phyloP scores from a whole-genome alignment of 352 stramenopile species.

The Thalassiosira hispida region DNA sequence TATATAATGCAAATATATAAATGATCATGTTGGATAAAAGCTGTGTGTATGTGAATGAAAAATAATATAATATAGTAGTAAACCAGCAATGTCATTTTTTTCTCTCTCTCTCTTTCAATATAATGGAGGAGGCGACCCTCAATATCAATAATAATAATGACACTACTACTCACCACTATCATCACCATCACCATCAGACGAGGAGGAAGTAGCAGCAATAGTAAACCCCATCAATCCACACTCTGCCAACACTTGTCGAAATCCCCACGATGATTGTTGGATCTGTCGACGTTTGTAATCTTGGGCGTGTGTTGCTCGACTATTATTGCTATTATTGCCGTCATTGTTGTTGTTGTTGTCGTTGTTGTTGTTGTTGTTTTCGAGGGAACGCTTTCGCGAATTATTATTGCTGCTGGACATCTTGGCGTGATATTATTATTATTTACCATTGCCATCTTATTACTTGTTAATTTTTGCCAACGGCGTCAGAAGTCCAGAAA shows the following conservation, averaged over 20 bases:
- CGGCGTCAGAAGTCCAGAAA: too few relatives aligned
- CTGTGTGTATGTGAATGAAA: too few relatives aligned
- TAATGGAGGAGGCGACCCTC: too few relatives aligned
- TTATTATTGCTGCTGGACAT: conserved; percentile 12
- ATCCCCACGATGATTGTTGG: conserved; percentile 41
- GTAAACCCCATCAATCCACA: conserved; percentile 39
- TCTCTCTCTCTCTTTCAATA: too few relatives aligned
- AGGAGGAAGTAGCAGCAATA: not conserved
- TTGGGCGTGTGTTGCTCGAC: conserved; percentile 10
- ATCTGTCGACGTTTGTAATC: conserved; percentile 47
- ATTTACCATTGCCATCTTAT: too few relatives aligned
- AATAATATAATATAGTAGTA: too few relatives aligned
- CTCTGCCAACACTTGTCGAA: conserved; percentile 48
- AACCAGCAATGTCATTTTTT: too few relatives aligned
- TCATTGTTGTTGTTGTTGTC: not conserved
- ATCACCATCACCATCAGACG: not conserved
- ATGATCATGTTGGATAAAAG: too few relatives aligned
- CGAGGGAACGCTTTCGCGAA: conserved; percentile 19
- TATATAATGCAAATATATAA: not conserved
- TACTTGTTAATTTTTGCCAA: too few relatives aligned
- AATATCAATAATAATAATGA: not conserved
- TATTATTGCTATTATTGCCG: not conserved
- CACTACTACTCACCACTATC: not conserved
- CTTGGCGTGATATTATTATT: too few relatives aligned
- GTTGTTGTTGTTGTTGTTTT: not conserved